Evolutionary conservation across 2,329 filamentous ascomycete species (phyloP).

Genomic region (Fusarium protoensiforme): DNA sequence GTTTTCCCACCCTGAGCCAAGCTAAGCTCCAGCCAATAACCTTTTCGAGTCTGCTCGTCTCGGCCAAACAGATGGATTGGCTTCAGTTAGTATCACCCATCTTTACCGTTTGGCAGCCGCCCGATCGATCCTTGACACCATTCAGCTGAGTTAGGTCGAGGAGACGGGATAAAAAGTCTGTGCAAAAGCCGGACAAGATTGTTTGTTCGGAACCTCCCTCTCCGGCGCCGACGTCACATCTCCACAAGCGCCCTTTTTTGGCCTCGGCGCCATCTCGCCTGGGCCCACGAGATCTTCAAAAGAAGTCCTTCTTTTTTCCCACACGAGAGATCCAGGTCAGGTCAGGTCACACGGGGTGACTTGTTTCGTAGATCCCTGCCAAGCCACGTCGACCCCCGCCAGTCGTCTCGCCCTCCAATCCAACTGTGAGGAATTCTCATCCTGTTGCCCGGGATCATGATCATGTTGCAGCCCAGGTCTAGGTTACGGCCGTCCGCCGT

Average conservation of each 20-base stretch:
- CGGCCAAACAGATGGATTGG: conserved; percentile 7
- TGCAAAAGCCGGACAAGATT: neutral
- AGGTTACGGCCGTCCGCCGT: conserved; percentile 17
- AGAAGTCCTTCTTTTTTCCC: conserved; percentile 22
- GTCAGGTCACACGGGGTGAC: conserved; percentile 3
- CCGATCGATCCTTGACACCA: neutral
- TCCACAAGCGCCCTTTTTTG: conserved; percentile 6
- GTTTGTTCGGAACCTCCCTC: conserved; percentile 5
- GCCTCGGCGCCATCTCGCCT: neutral
- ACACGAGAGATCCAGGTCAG: neutral
- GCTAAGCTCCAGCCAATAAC: neutral
- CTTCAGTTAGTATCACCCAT: conserved; percentile 21
- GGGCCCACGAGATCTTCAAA: conserved; percentile 20
- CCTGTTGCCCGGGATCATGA: neutral
- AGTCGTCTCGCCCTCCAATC: neutral
- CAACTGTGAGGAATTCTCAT: neutral
- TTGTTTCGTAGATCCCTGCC: conserved; percentile 8
- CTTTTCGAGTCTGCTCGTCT: neutral
- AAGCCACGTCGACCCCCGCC: conserved; percentile 8
- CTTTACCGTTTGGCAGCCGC: conserved; percentile 10
- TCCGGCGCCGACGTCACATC: conserved; percentile 34
- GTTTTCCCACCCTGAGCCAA: neutral
- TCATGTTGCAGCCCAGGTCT: conserved; percentile 14
- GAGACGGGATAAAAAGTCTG: neutral
- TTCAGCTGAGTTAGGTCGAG: neutral